These are phyloP conservation scores for Coriolopsis trogii DNA, from an alignment of 1,284 basidiomycete genomes.

Conservation along the genomic window DNA sequence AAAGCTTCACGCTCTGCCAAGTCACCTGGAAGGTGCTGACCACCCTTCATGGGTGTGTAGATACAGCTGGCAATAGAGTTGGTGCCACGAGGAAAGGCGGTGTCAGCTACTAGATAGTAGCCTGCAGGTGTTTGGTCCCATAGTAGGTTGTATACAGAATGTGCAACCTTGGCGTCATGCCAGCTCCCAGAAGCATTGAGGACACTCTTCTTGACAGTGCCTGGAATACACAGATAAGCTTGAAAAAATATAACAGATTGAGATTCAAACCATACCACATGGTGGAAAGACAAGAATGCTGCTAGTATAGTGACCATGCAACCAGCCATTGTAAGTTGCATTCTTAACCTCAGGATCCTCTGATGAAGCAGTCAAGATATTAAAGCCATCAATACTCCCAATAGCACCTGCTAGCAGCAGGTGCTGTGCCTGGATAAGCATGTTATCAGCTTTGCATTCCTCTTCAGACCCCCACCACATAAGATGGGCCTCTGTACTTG, in stretches of 20 bases:
- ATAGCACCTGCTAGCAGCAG: too few species aligned
- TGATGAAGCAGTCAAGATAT: constrained; percentile 26
- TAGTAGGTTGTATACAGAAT: not conserved
- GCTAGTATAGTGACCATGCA: constrained; percentile 42
- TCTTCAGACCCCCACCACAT: too few species aligned
- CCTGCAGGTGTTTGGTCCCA: not conserved
- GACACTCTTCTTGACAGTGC: not conserved
- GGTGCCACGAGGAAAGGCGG: not conserved
- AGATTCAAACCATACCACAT: not conserved
- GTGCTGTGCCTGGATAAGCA: too few species aligned
- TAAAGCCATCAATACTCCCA: too few species aligned
- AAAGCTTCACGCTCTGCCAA: not conserved
- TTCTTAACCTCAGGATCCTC: constrained; percentile 46
- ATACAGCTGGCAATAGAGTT: not conserved
- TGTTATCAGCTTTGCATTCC: too few species aligned
- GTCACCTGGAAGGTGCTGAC: not conserved
- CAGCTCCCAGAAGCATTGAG: not conserved
- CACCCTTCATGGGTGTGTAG: not conserved
- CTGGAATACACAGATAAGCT: not conserved
- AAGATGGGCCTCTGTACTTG: too few species aligned
- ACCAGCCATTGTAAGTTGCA: constrained; percentile 53
- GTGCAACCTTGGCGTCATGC: not conserved
- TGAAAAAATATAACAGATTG: not conserved
- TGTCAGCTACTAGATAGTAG: not conserved
- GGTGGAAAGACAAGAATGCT: constrained; percentile 34